These are phyloP conservation scores for Aspergillus homomorphus DNA, from an alignment of 495 filamentous ascomycete species.

Conservation along the genomic window DNA sequence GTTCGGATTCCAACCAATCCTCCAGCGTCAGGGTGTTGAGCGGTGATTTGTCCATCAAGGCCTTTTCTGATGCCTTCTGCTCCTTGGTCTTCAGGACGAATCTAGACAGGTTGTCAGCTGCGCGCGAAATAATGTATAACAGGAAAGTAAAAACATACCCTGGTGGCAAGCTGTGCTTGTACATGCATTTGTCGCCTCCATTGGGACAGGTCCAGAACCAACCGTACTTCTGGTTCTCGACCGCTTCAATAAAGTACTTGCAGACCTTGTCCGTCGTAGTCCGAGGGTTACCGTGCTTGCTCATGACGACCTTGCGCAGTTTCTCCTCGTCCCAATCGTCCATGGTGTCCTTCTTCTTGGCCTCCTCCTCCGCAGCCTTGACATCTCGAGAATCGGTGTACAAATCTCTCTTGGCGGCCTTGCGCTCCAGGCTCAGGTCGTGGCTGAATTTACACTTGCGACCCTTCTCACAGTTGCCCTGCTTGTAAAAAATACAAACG, in stretches of 20 bases:
- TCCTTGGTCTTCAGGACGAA: conserved; percentile 98
- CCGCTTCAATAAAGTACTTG: conserved; percentile 97
- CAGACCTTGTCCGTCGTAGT: conserved; percentile 98
- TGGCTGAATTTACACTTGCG: conserved; percentile 98
- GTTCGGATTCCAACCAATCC: conserved; percentile 93
- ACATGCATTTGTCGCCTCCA: conserved; percentile 97
- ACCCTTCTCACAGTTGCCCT: conserved; percentile 95
- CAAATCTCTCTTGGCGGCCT: conserved; percentile 84
- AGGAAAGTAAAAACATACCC: conserved; percentile 57
- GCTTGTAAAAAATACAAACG: conserved; percentile 94
- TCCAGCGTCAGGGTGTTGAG: conserved; percentile 92
- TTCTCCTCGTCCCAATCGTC: conserved; percentile 98
- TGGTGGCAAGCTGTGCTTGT: conserved; percentile 89
- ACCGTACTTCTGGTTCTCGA: conserved; percentile 97
- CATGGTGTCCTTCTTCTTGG: conserved; percentile 89
- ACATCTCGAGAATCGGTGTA: conserved; percentile 83
- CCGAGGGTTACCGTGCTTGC: conserved; percentile 94
- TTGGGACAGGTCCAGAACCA: conserved; percentile 99
- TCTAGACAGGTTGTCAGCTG: conserved; percentile 43
- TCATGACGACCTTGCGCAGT: conserved; percentile 80
- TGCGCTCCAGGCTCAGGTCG: conserved; percentile 83
- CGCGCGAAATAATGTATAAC: neutral
- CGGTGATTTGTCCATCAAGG: conserved; percentile 93
- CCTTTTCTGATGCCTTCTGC: conserved; percentile 93
- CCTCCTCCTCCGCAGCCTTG: conserved; percentile 62